Conservation (phyloP, 1,284 basidiomycete species). For the Leccinum pallidistipes region DNA sequence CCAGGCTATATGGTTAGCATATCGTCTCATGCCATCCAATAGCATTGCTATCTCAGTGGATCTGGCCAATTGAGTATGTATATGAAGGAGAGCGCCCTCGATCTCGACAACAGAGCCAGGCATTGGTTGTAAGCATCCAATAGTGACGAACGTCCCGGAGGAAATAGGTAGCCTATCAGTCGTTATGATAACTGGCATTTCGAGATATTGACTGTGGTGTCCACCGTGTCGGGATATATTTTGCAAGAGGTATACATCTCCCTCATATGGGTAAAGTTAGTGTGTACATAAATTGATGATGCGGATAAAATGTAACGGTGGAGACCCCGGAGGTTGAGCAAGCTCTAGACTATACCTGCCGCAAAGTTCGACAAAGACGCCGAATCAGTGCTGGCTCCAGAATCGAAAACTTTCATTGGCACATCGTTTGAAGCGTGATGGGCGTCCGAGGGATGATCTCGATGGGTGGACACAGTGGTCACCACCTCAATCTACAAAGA, state of each 20-base stretch:
- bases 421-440: background rate
- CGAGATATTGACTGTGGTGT: background rate
- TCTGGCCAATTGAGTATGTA: too few species aligned
- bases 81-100: too few species aligned
- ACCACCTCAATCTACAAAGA: slow-evolving; percentile 5
- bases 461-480: slow-evolving; percentile 1
- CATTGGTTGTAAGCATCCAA: background rate
- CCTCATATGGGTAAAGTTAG: background rate
- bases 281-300: slow-evolving; percentile 13
- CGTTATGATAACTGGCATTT: background rate
- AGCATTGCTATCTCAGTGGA: too few species aligned
- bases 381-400: background rate
- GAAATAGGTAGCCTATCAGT: background rate
- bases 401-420: slow-evolving; percentile 6
- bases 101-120: too few species aligned
- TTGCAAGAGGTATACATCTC: background rate
- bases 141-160: background rate
- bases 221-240: background rate
- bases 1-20: too few species aligned
- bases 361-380: background rate
- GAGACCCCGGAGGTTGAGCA: background rate
- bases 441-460: background rate
- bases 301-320: slow-evolving; percentile 36
- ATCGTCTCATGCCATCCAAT: too few species aligned
- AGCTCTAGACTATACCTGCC: background rate